phyloP scores from a whole-genome alignment of 2,329 filamentous ascomycete species.

The Periglandula ipomoeae region DNA sequence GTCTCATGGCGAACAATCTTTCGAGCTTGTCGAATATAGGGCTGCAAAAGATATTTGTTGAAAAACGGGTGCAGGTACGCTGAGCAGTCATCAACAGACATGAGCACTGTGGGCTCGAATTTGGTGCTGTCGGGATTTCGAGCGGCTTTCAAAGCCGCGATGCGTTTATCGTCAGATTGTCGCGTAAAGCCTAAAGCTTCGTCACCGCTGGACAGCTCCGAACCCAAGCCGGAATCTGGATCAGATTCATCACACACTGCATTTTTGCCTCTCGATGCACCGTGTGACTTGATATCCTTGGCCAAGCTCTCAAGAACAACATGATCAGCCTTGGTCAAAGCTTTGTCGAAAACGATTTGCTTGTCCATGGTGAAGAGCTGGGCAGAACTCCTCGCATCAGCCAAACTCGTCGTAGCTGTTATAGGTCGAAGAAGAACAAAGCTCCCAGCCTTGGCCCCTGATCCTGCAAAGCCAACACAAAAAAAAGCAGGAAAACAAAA shows the following conservation, averaged over 20 bases:
- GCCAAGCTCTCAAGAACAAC: slow-evolving; percentile 31
- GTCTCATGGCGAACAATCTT: slow-evolving; percentile 53
- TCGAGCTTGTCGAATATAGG: slow-evolving; percentile 49
- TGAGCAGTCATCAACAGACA: slow-evolving; percentile 29
- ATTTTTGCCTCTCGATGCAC: background rate
- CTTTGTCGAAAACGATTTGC: slow-evolving; percentile 27
- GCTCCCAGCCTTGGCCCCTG: no score
- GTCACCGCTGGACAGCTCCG: slow-evolving; percentile 4
- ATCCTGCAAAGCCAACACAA: no score
- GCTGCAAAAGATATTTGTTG: slow-evolving; percentile 42
- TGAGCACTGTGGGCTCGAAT: slow-evolving; percentile 39
- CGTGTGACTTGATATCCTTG: slow-evolving; percentile 23
- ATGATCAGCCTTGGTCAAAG: slow-evolving; percentile 31
- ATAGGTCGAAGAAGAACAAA: no score
- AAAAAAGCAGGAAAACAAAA: no score
- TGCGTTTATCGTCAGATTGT: slow-evolving; percentile 9
- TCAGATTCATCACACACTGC: background rate
- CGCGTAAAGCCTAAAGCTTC: background rate
- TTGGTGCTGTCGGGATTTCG: slow-evolving; percentile 30
- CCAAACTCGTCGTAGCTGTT: no score
- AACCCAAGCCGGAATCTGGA: slow-evolving; percentile 9
- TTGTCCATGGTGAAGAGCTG: no score
- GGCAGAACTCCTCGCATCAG: no score
- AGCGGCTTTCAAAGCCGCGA: slow-evolving; percentile 28
- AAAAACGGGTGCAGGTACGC: slow-evolving; percentile 28